Evolutionary conservation across 2,329 filamentous ascomycete genomes (phyloP).

Genomic region (Cryphonectria parasitica): DNA sequence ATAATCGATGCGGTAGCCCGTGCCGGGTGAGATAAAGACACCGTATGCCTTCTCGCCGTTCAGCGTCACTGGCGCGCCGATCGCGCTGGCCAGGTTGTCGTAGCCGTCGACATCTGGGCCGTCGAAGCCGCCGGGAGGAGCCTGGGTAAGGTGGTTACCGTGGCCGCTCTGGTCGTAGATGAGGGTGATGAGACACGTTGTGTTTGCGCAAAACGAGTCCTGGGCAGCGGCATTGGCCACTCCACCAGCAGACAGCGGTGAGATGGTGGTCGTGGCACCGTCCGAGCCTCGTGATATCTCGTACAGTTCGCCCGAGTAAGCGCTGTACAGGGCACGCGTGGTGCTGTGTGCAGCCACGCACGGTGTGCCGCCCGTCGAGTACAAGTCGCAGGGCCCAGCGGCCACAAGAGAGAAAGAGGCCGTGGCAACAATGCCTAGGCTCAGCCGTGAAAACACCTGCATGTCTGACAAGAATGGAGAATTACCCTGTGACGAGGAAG

Average conservation of each 20-base stretch:
- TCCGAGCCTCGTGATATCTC: constrained; percentile 62
- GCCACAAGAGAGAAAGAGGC: constrained; percentile 43
- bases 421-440: constrained; percentile 41
- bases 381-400: constrained; percentile 66
- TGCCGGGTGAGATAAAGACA: constrained; percentile 64
- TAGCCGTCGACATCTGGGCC: constrained; percentile 61
- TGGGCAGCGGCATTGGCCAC: constrained; percentile 65
- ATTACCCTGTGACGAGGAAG: neutral
- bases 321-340: constrained; percentile 63
- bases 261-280: constrained; percentile 50
- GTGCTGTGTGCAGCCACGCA: constrained; percentile 68
- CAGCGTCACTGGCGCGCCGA: constrained; percentile 63
- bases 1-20: constrained; percentile 64
- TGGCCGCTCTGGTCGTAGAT: constrained; percentile 69
- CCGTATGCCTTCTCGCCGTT: constrained; percentile 66
- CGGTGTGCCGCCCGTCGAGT: constrained; percentile 60
- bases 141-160: constrained; percentile 66
- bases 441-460: constrained; percentile 23
- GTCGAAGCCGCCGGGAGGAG: constrained; percentile 58
- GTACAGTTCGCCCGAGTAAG: constrained; percentile 59
- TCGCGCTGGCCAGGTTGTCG: constrained; percentile 63
- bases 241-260: constrained; percentile 59
- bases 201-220: constrained; percentile 62
- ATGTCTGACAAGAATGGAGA: constrained; percentile 15
- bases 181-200: constrained; percentile 65